These are phyloP conservation scores for Parachlorella kessleri DNA, from an alignment of 139 green algal species.

Conservation along the genomic window DNA sequence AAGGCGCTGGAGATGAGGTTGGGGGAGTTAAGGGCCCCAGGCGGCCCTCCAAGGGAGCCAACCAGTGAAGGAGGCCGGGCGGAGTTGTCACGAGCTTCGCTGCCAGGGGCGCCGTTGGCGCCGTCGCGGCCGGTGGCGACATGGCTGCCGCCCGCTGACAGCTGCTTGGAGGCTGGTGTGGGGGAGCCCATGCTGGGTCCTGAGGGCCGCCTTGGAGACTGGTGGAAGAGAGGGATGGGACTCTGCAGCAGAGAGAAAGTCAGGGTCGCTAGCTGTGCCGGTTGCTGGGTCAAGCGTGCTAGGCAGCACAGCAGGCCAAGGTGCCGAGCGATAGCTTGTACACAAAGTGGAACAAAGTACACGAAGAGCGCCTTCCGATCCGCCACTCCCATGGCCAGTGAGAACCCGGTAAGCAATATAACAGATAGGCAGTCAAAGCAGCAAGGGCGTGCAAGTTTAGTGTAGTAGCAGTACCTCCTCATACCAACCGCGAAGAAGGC, in stretches of 20 bases:
- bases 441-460: no score
- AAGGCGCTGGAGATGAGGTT: slow-evolving; percentile 28
- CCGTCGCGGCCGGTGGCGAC: background rate
- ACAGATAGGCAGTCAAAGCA: background rate
- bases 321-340: background rate
- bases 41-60: background rate
- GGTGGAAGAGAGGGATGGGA: slow-evolving; percentile 27
- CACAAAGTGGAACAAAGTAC: background rate
- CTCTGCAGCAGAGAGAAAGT: slow-evolving; percentile 11
- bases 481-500: no score
- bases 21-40: background rate
- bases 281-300: background rate
- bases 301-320: background rate
- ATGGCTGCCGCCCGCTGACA: background rate
- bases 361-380: background rate
- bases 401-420: background rate
- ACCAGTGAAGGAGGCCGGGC: background rate
- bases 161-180: background rate
- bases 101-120: background rate
- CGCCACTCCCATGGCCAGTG: slow-evolving; percentile 10
- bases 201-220: slow-evolving; percentile 15
- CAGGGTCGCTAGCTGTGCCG: background rate
- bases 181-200: background rate
- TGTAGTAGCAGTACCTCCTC: no score
- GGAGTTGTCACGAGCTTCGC: no score